Percentiles rank a stretch among this genome's conserved stretches.
Conservation (phyloP, 2,329 filamentous ascomycete species). For the Arachnopeziza araneosa region DNA sequence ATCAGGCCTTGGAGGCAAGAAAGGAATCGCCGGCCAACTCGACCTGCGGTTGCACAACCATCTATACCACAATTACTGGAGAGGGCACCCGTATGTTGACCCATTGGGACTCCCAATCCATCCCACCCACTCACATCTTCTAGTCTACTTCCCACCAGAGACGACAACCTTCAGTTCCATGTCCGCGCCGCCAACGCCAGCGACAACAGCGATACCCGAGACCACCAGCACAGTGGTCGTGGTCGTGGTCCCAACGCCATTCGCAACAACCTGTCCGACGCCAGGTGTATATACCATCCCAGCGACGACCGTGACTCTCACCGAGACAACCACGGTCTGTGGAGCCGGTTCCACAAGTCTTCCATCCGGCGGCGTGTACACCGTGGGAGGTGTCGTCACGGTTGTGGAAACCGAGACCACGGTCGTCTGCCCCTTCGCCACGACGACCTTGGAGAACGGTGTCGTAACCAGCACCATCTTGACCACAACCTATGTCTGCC, state of each 20-base stretch:
- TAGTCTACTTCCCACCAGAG: conserved; percentile 22
- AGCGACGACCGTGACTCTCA: conserved; percentile 64
- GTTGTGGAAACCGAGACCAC: conserved; percentile 61
- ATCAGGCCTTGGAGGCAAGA: conserved; percentile 23
- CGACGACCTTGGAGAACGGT: conserved; percentile 51
- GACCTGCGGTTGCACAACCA: conserved; percentile 66
- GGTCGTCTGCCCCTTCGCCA: conserved; percentile 64
- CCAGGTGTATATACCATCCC: conserved; percentile 72
- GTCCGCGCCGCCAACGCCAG: neutral
- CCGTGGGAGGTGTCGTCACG: conserved; percentile 67
- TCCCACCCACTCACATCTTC: conserved; percentile 1
- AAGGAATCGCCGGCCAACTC: conserved; percentile 31
- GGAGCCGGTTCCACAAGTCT: conserved; percentile 57
- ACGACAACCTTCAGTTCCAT: conserved; percentile 7
- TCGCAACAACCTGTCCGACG: conserved; percentile 50
- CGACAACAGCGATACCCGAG: conserved; percentile 29
- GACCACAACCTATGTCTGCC: conserved; percentile 69
- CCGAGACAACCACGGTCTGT: conserved; percentile 61
- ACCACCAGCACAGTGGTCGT: conserved; percentile 20
- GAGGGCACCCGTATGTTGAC: conserved; percentile 55
- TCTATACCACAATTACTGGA: conserved; percentile 66
- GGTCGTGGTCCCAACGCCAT: conserved; percentile 39
- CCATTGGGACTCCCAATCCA: neutral
- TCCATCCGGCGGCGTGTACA: conserved; percentile 61
- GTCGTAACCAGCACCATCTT: conserved; percentile 62